Base-by-base conservation (phyloP, 2,329 filamentous ascomycete genomes). In the Mollisiaceae sp. region DNA sequence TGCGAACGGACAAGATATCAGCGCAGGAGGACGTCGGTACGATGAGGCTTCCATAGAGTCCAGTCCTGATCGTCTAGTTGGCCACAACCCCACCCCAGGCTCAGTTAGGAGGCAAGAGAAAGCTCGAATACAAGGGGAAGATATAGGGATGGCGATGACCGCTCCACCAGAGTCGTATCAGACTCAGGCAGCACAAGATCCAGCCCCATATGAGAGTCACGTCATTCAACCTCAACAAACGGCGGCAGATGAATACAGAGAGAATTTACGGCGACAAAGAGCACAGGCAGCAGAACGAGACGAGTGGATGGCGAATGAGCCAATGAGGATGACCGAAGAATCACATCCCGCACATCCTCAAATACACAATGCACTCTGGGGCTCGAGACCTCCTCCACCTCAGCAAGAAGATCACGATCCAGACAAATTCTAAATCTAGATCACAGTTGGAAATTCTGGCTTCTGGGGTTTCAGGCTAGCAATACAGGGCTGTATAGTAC, bases 1-100 rank as follows among this genome's bases (percentile, higher is more conserved):
- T 64, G 41, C 55, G 1, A 63, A 72, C 47, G 72, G 72, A 1
- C 68, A 71, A 32, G 73, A 74, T 67, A 70, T 74, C n/a, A 63
- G 47, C 54, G 32, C 65, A 3, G 68, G 59, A 35, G 67, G 68
- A 8, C 54, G 59, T 18, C 55, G 47, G 55, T 69, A 65, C 24
- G 36, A 60, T 8, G 24, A 39, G 5, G 20, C 59, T n/a, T 65
- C 52, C 18, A n/a, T 38, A 32, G 67, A 64, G 8, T 14, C 43
- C 15, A 67, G 63, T 55, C 67, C 71, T 5, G 71, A 72, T 32
- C 65, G 68, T 8, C 50, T 70, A n/a, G 27, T 55, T 2, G 63
- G 56, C 1, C 41, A 45, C 24, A 69, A 67, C 54, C 68, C 70
- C 14, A 65, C 67, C n/a, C 66, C 65, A 32, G 67, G 62, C 22